Evolutionary conservation across 2,329 filamentous ascomycete genomes (phyloP).

Genomic region (Fusarium pseudonygamai): DNA sequence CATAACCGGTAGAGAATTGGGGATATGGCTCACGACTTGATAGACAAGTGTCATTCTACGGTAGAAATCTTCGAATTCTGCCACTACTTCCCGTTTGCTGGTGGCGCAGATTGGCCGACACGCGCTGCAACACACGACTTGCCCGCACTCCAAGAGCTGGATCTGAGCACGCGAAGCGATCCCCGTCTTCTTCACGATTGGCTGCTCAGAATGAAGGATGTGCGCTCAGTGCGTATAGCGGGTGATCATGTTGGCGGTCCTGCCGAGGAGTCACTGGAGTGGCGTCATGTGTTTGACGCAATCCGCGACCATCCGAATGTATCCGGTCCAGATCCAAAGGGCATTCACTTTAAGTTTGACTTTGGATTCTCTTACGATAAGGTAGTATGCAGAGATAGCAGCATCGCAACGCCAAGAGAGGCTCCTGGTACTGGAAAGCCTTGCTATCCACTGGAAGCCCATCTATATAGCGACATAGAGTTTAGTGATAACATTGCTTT

Average conservation of each 20-base stretch:
- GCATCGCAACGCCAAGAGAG: neutral
- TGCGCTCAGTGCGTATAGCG: neutral
- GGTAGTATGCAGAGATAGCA: neutral
- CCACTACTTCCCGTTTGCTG: too few relatives aligned
- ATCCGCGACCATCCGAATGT: neutral
- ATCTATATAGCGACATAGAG: neutral
- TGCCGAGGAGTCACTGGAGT: neutral
- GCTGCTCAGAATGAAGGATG: neutral
- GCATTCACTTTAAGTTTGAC: neutral
- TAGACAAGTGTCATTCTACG: neutral
- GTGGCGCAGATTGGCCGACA: neutral
- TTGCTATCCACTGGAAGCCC: neutral
- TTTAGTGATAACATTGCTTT: neutral
- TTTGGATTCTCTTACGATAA: accelerated
- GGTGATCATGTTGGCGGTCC: too few relatives aligned
- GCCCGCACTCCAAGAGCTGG: neutral
- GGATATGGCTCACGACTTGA: neutral
- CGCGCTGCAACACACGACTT: neutral
- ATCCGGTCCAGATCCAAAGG: neutral
- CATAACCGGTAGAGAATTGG: neutral
- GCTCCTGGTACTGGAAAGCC: too few relatives aligned
- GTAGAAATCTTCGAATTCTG: neutral
- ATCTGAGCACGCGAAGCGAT: accelerated
- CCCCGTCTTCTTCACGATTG: neutral
- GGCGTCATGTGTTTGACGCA: neutral